A percentile compares a stretch with the other conserved stretches of the same genome.
Evolutionary conservation across 306 rosid species (phyloP).

Genomic region (Cicer yamashitae): DNA sequence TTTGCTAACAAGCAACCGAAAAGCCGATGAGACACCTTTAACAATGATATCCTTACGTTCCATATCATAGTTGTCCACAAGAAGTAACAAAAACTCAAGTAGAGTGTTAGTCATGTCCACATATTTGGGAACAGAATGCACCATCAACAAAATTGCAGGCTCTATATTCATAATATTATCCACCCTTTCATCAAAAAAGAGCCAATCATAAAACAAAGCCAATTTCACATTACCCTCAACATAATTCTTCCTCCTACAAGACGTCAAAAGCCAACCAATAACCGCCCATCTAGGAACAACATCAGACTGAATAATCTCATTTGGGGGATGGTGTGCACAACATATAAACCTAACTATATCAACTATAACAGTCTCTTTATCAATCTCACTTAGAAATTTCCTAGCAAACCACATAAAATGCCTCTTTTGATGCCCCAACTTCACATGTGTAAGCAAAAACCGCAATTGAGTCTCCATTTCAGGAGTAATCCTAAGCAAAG

Average conservation of each 20-base stretch:
- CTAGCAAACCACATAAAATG: constrained; percentile 76
- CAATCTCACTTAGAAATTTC: constrained; percentile 63
- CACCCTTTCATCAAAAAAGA: constrained; percentile 65
- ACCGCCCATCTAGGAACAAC: constrained; percentile 86
- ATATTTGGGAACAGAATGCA: constrained; percentile 67
- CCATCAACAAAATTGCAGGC: constrained; percentile 82
- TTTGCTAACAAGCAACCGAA: constrained; percentile 53
- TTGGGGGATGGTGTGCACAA: constrained; percentile 84
- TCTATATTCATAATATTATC: constrained; percentile 87
- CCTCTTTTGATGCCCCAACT: constrained; percentile 70
- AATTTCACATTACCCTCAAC: constrained; percentile 65
- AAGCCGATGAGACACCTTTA: constrained; percentile 68
- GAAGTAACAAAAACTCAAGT: constrained; percentile 73
- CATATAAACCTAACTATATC: constrained; percentile 85
- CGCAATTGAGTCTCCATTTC: constrained; percentile 76
- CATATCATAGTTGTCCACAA: constrained; percentile 74
- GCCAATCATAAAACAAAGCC: constrained; percentile 91
- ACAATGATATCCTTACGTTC: constrained; percentile 54
- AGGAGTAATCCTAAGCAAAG: constrained; percentile 71
- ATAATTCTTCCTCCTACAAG: constrained; percentile 59
- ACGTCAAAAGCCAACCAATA: constrained; percentile 81
- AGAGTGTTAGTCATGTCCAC: constrained; percentile 64
- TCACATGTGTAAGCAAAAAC: constrained; percentile 77
- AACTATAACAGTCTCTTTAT: constrained; percentile 63
- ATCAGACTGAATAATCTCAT: constrained; percentile 84